Conservation (phyloP, 352 stramenopile species). For the Globisporangium alternatum region DNA sequence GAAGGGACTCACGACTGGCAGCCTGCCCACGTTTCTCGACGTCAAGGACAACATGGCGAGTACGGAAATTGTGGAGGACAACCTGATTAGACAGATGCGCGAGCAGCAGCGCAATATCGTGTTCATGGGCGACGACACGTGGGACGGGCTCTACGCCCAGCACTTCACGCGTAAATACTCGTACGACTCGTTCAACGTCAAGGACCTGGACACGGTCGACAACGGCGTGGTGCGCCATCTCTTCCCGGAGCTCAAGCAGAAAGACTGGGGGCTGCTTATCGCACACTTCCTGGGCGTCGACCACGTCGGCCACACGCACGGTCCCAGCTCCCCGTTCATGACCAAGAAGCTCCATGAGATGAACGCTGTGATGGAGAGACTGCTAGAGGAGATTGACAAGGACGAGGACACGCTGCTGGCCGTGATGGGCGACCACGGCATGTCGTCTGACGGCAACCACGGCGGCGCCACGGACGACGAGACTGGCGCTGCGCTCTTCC, state of each 20-base stretch:
- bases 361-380: constrained; percentile 84
- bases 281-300: constrained; percentile 93
- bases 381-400: constrained; percentile 62
- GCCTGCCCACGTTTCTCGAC: constrained; percentile 97
- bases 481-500: constrained; percentile 93
- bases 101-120: constrained; percentile 60
- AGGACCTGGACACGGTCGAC: constrained; percentile 98
- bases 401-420: constrained; percentile 87
- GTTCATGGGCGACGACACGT: constrained; percentile 99
- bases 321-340: constrained; percentile 94
- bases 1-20: constrained; percentile 96
- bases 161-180: constrained; percentile 92
- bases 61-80: constrained; percentile 94
- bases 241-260: constrained; percentile 61
- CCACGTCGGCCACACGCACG: constrained; percentile 98
- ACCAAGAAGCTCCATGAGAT: constrained; percentile 94
- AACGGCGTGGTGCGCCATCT: constrained; percentile 84
- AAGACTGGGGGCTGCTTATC: constrained; percentile 81
- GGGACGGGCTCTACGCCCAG: constrained; percentile 92
- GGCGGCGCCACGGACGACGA: constrained; percentile 96
- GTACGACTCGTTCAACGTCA: constrained; percentile 98
- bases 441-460: constrained; percentile 98
- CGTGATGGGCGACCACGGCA: constrained; percentile 98
- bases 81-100: constrained; percentile 90
- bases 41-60: constrained; percentile 94